Conservation (phyloP, 192 early-diverging fungal genomes). For the Coemansia javaensis region DNA sequence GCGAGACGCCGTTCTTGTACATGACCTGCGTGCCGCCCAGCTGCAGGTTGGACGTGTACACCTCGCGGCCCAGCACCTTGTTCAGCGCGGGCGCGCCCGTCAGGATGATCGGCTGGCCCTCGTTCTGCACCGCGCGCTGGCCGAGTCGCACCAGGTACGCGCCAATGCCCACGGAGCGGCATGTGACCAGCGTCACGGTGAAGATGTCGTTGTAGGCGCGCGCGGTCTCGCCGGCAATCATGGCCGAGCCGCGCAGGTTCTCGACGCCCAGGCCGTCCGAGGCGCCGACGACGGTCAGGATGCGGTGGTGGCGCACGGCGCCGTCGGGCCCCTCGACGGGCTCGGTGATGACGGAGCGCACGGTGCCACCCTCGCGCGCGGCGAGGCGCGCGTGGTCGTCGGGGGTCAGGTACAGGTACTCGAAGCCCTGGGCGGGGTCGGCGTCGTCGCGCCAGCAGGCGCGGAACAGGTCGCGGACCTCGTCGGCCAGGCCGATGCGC, state of each 20-base stretch:
- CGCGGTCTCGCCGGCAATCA: constrained; percentile 97
- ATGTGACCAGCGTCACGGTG: constrained; percentile 93
- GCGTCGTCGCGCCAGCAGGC: constrained; percentile 77
- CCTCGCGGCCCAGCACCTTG: constrained; percentile 97
- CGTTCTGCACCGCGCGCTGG: constrained; percentile 94
- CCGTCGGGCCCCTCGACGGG: constrained; percentile 59
- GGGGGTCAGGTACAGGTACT: constrained; percentile 85
- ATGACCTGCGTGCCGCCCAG: constrained; percentile 98
- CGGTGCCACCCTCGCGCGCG: constrained; percentile 51
- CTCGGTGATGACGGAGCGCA: constrained; percentile 71
- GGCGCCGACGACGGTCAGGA: constrained; percentile 83
- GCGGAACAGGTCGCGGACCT: constrained; percentile 81
- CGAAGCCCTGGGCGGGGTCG: constrained; percentile 82
- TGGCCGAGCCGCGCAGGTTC: constrained; percentile 91
- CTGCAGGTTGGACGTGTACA: constrained; percentile 97
- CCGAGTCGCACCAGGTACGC: constrained; percentile 98
- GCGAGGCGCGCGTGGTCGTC: constrained; percentile 66
- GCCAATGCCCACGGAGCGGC: constrained; percentile 97
- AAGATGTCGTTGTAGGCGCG: constrained; percentile 98
- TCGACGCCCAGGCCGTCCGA: constrained; percentile 92
- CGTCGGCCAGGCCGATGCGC: constrained; percentile 93
- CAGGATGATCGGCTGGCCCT: constrained; percentile 97
- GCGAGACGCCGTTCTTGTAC: constrained; percentile 98
- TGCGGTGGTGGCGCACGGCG: constrained; percentile 73
- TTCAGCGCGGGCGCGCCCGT: constrained; percentile 96